Percentiles rank a stretch among this genome's conserved stretches.
phyloP scores from a whole-genome alignment of 805 yeast species.

The Myxozyma lipomycoides region DNA sequence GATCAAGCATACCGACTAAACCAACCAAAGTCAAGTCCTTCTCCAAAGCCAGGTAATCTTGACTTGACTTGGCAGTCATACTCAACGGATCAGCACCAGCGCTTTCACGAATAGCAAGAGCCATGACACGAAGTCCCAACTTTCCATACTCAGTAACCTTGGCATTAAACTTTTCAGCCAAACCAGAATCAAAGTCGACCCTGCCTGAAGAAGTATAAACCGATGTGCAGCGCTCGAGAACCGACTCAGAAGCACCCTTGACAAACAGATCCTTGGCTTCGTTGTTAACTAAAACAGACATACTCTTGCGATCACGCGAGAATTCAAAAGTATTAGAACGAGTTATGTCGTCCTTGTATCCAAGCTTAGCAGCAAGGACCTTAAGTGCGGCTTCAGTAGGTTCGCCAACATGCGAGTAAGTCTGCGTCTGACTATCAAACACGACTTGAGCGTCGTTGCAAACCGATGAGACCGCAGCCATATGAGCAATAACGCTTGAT shows the following conservation, averaged over 20 bases:
- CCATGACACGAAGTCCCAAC: slow-evolving; percentile 47
- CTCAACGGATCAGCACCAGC: slow-evolving; percentile 21
- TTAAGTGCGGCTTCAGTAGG: slow-evolving; percentile 53
- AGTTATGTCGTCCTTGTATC: slow-evolving; percentile 21
- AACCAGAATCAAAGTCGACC: slow-evolving; percentile 37
- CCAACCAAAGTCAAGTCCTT: slow-evolving; percentile 43
- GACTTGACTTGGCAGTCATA: slow-evolving; percentile 22
- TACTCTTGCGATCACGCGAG: slow-evolving; percentile 49
- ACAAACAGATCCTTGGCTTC: slow-evolving; percentile 37
- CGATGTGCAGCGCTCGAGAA: slow-evolving; percentile 43
- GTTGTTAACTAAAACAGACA: slow-evolving; percentile 47
- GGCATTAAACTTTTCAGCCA: slow-evolving; percentile 36
- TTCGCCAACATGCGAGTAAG: slow-evolving; percentile 44
- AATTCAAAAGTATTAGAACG: slow-evolving; percentile 44
- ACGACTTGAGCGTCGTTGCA: slow-evolving; percentile 40
- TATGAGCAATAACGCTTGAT: slow-evolving; percentile 30
- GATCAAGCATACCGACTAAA: slow-evolving; percentile 48
- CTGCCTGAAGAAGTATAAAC: slow-evolving; percentile 34
- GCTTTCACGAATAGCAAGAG: slow-evolving; percentile 41
- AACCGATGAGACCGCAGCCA: slow-evolving; percentile 43
- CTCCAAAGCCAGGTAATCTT: slow-evolving; percentile 38
- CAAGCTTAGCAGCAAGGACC: slow-evolving; percentile 43
- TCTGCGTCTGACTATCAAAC: slow-evolving; percentile 36
- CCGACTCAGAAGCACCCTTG: slow-evolving; percentile 56
- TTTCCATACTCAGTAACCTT: slow-evolving; percentile 43